Percentiles rank a stretch among this genome's conserved stretches.
These are phyloP conservation scores for Solanum hybrid DNA, from an alignment of 305 asterid species.

Conservation along the genomic window DNA sequence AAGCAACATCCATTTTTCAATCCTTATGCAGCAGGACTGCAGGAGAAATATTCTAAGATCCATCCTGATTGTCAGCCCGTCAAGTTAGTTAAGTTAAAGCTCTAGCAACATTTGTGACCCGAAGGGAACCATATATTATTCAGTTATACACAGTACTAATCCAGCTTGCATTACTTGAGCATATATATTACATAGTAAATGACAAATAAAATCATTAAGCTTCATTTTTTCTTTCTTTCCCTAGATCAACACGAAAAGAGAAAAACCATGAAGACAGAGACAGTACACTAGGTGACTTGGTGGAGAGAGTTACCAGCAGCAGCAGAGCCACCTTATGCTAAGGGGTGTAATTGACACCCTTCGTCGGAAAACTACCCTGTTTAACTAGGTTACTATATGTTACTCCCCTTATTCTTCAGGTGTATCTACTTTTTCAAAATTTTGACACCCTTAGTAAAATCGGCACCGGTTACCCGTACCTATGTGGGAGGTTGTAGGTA, in stretches of 20 bases:
- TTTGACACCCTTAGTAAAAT: neutral
- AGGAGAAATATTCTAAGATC: neutral
- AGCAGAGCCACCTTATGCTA: neutral
- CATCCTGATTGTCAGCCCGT: neutral
- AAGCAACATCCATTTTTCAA: neutral
- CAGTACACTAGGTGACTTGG: neutral
- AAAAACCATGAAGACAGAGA: neutral
- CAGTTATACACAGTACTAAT: neutral
- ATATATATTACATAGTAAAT: neutral
- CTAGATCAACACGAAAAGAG: neutral
- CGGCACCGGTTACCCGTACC: neutral
- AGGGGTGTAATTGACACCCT: neutral
- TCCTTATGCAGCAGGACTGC: neutral
- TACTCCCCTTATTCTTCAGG: neutral
- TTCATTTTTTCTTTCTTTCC: neutral
- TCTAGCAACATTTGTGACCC: neutral
- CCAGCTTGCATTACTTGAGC: neutral
- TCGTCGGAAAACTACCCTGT: neutral
- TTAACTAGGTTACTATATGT: neutral
- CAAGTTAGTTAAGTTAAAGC: neutral
- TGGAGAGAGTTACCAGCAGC: neutral
- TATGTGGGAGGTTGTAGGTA: neutral
- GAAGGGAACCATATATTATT: neutral
- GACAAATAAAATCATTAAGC: neutral
- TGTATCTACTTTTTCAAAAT: neutral